These are phyloP conservation scores for Dimocarpus longan DNA, from an alignment of 345 rosid genomes.

Conservation along the genomic window DNA sequence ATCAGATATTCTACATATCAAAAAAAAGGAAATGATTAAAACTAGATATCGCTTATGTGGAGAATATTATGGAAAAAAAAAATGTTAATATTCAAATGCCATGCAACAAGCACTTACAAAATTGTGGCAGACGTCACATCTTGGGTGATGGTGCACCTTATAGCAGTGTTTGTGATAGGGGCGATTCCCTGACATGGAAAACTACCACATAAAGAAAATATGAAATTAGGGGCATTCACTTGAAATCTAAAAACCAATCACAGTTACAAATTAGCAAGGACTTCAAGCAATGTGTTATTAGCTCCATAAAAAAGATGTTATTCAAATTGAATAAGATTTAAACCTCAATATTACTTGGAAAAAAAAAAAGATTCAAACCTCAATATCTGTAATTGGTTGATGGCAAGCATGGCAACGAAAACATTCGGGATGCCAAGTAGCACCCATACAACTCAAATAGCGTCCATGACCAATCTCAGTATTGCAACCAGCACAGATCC, in stretches of 20 bases:
- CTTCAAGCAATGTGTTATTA: conserved; percentile 15
- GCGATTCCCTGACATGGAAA: conserved; percentile 63
- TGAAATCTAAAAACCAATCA: not conserved
- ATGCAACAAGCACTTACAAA: conserved; percentile 59
- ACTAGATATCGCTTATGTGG: not conserved
- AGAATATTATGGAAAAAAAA: not conserved
- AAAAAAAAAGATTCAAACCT: conserved; percentile 46
- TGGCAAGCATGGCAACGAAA: conserved; percentile 77
- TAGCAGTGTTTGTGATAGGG: conserved; percentile 89
- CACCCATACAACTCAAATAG: conserved; percentile 71
- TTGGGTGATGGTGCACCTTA: conserved; percentile 81
- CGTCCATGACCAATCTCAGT: conserved; percentile 74
- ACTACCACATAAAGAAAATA: conserved; percentile 41
- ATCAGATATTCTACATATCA: too few relatives aligned
- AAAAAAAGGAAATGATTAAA: not conserved
- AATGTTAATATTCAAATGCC: not conserved
- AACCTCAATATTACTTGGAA: conserved; percentile 54
- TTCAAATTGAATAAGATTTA: conserved; percentile 12
- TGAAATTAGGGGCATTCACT: conserved; percentile 24
- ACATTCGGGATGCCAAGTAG: conserved; percentile 90
- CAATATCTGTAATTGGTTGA: conserved; percentile 68
- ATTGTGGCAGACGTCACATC: conserved; percentile 85
- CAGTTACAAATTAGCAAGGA: conserved; percentile 3
- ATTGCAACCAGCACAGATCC: conserved; percentile 77
- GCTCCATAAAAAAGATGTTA: conserved; percentile 12